Conservation (phyloP, 257 asterid species). For the Echium plantagineum region DNA sequence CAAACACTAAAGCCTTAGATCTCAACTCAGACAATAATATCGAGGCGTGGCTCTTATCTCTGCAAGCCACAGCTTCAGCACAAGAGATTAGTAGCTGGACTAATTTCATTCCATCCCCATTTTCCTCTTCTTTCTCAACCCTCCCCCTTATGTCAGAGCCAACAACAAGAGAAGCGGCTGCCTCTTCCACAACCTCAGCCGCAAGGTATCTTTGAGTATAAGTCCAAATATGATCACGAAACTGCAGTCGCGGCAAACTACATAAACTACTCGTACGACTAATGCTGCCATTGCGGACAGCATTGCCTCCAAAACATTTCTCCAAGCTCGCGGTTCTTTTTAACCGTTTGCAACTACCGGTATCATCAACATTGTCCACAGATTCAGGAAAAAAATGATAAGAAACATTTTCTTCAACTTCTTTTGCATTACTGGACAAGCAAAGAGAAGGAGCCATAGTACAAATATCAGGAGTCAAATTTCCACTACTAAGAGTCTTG, state of each 20-base stretch:
- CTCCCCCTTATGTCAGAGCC: conserved; percentile 14
- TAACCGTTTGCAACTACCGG: background rate
- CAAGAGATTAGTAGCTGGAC: conserved; percentile 68
- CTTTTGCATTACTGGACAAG: background rate
- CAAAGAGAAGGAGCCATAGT: background rate
- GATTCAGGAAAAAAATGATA: background rate
- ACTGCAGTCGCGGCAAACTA: conserved; percentile 35
- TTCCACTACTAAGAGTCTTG: no score
- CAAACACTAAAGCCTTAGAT: conserved; percentile 54
- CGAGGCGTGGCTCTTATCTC: conserved; percentile 58
- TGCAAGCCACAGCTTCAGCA: conserved; percentile 77
- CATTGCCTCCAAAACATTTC: background rate
- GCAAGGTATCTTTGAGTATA: conserved; percentile 49
- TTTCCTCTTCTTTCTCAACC: conserved; percentile 10
- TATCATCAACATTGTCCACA: background rate
- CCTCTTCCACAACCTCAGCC: conserved; percentile 49
- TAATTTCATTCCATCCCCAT: conserved; percentile 41
- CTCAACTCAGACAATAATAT: conserved; percentile 49
- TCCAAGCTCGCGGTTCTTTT: background rate
- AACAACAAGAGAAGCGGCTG: conserved; percentile 16
- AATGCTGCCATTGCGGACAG: conserved; percentile 9
- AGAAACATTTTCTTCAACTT: background rate
- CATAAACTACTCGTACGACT: conserved; percentile 31
- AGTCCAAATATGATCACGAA: conserved; percentile 59
- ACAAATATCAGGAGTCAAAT: background rate